phyloP scores from a whole-genome alignment of 164 flowering plant genomes.

The Sextonia rubra region DNA sequence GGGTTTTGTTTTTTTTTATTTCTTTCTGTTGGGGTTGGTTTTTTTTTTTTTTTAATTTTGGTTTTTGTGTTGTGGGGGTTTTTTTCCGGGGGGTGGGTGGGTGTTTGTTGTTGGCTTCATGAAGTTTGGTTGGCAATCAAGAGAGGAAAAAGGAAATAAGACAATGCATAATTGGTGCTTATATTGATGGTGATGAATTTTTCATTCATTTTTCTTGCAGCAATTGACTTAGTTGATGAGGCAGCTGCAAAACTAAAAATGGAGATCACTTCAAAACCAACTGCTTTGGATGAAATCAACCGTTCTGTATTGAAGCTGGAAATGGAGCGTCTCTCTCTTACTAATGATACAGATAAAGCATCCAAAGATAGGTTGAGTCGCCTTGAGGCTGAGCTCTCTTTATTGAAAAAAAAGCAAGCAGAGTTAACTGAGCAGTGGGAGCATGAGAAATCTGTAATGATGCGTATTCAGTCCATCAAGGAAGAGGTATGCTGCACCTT shows the following conservation, averaged over 20 bases:
- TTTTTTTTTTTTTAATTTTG: no score
- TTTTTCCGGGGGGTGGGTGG: no score
- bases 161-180: background rate
- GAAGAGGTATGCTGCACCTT: constrained; percentile 60
- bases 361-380: constrained; percentile 79
- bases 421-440: constrained; percentile 90
- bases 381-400: constrained; percentile 73
- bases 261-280: constrained; percentile 96
- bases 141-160: background rate
- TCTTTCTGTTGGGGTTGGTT: no score
- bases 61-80: no score
- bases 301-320: constrained; percentile 83
- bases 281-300: constrained; percentile 82
- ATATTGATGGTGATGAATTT: background rate
- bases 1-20: no score
- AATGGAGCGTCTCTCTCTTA: constrained; percentile 89
- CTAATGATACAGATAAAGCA: constrained; percentile 84
- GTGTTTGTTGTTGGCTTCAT: no score
- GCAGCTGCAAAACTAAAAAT: constrained; percentile 95
- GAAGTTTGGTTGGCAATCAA: background rate
- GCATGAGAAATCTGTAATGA: constrained; percentile 89
- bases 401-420: constrained; percentile 65
- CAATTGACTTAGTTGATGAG: constrained; percentile 95
- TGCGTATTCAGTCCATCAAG: constrained; percentile 81
- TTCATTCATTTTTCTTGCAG: constrained; percentile 35